A percentile compares a stretch with the other conserved stretches of the same genome.
Conservation (phyloP, 495 filamentous ascomycete genomes). For the Wilcoxina mikolae region DNA sequence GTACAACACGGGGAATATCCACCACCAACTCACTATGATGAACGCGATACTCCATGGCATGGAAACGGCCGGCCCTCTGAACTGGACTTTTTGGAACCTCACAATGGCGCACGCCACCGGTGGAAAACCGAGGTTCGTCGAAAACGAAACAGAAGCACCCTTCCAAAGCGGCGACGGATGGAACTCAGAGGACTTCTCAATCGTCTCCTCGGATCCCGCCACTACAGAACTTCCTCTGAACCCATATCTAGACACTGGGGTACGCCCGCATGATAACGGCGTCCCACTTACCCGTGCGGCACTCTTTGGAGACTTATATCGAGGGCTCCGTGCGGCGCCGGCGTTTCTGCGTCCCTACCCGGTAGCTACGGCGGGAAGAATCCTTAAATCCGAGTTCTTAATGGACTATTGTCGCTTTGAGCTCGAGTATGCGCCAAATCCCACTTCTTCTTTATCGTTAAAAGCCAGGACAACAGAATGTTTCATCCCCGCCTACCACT, state of each 20-base stretch:
- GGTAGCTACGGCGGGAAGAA: conserved; percentile 18
- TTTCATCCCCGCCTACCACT: conserved; percentile 26
- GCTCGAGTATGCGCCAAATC: conserved; percentile 14
- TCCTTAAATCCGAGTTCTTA: conserved; percentile 20
- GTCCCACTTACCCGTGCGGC: conserved; percentile 14
- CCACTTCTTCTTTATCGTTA: neutral
- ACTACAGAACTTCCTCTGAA: conserved; percentile 18
- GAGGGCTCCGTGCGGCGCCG: conserved; percentile 16
- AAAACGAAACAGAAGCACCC: conserved; percentile 39
- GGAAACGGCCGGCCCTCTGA: conserved; percentile 20
- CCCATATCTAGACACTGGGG: conserved; percentile 2
- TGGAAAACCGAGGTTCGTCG: neutral
- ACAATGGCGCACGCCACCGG: conserved; percentile 18
- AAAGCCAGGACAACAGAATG: conserved; percentile 21
- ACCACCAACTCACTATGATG: conserved; percentile 21
- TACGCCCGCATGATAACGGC: conserved; percentile 12
- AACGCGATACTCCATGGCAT: conserved; percentile 23
- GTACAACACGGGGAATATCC: conserved; percentile 45
- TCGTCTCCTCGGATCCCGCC: conserved; percentile 35
- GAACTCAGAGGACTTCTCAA: conserved; percentile 66
- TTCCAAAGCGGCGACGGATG: conserved; percentile 55
- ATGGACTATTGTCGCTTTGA: conserved; percentile 17
- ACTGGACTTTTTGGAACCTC: conserved; percentile 27
- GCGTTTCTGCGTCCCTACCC: conserved; percentile 25
- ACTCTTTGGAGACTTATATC: conserved; percentile 20